phyloP scores from a whole-genome alignment of 306 rosid species.

The Prunus padus region DNA sequence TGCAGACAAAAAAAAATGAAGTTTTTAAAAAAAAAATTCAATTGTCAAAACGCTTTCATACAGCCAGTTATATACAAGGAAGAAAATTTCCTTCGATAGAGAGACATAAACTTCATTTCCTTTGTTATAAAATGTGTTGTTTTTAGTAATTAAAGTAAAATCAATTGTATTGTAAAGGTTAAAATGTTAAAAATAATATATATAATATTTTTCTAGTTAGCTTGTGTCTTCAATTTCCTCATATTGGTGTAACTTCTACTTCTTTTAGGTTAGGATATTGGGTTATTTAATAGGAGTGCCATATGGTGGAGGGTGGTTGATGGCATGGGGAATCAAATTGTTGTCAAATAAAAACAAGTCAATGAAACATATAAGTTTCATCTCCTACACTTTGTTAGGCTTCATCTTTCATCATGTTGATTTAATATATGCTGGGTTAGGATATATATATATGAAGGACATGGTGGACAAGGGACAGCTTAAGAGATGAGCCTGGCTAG shows the following conservation, averaged over 20 bases:
- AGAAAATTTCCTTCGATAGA: no score
- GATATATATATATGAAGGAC: not conserved
- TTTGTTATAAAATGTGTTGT: no score
- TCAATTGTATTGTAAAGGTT: no score
- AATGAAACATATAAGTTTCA: not conserved
- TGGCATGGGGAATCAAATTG: not conserved
- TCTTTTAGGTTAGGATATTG: not conserved
- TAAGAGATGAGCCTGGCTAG: not conserved
- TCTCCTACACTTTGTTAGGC: not conserved
- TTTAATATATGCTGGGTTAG: not conserved
- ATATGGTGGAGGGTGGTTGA: constrained; percentile 6
- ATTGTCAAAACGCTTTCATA: no score
- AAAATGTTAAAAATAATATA: not conserved
- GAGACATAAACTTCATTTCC: no score
- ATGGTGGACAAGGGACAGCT: not conserved
- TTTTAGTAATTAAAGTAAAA: no score
- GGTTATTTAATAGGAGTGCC: not conserved
- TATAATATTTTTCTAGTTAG: not conserved
- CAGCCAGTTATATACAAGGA: no score
- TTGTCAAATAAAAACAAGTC: not conserved
- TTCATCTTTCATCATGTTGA: not conserved
- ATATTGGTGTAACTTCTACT: not conserved
- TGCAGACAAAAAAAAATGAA: no score
- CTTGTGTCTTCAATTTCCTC: not conserved
- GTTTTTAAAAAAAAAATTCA: no score